These are phyloP conservation scores for Euphorbia lathyris DNA, from an alignment of 345 rosid species.

Conservation along the genomic window DNA sequence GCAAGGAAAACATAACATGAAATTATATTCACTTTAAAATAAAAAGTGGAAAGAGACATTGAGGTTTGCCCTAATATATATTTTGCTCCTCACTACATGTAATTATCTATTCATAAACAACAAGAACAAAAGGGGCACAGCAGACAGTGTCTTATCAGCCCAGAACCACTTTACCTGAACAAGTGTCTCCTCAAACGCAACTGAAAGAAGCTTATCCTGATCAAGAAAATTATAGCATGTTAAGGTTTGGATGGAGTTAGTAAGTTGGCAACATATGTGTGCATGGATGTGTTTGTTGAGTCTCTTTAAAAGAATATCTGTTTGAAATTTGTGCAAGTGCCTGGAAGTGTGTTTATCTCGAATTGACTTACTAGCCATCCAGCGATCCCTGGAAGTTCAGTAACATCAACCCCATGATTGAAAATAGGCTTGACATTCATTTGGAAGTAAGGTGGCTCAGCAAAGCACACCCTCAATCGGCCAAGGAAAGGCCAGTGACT, in stretches of 20 bases:
- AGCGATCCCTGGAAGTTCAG: conserved; percentile 89
- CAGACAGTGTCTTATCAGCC: neutral
- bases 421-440: conserved; percentile 83
- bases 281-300: neutral
- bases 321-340: no score
- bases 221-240: conserved; percentile 21
- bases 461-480: conserved; percentile 86
- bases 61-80: neutral
- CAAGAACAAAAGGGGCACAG: neutral
- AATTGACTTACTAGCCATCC: conserved; percentile 91
- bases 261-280: neutral
- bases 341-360: neutral
- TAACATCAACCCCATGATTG: conserved; percentile 74
- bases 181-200: conserved; percentile 82
- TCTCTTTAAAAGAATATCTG: neutral
- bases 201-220: conserved; percentile 87
- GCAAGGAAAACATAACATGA: conserved; percentile 6
- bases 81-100: neutral
- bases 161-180: conserved; percentile 27
- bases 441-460: conserved; percentile 95
- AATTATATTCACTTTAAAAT: neutral
- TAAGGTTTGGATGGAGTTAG: conserved; percentile 8
- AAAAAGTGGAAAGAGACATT: neutral
- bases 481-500: conserved; percentile 85
- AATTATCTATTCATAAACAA: neutral